These are phyloP conservation scores for Tolypocladium paradoxum DNA, from an alignment of 2,329 filamentous ascomycete species.

Conservation along the genomic window DNA sequence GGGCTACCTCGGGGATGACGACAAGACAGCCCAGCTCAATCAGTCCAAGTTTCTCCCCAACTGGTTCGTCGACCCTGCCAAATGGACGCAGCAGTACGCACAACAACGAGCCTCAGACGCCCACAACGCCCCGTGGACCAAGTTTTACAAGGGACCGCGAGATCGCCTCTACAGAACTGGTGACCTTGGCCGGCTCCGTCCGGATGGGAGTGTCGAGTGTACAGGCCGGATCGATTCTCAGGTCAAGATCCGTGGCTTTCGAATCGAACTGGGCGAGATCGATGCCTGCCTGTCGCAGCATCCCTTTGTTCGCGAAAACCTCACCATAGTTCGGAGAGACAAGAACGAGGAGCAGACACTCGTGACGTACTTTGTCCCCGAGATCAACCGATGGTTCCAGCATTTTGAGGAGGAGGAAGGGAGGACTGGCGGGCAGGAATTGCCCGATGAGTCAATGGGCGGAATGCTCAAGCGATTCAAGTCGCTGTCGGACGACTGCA, in stretches of 20 bases:
- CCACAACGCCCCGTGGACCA: constrained; percentile 72
- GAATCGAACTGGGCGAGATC: constrained; percentile 91
- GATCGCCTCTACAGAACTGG: constrained; percentile 84
- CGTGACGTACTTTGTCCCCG: constrained; percentile 81
- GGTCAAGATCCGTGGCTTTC: constrained; percentile 92
- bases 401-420: constrained; percentile 53
- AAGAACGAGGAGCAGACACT: constrained; percentile 59
- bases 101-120: constrained; percentile 50
- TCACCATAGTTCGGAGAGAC: constrained; percentile 57
- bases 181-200: constrained; percentile 68
- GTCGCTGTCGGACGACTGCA: too few relatives aligned
- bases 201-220: constrained; percentile 60
- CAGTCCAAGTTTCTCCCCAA: constrained; percentile 69
- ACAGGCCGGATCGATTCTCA: constrained; percentile 77
- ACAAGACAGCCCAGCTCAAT: constrained; percentile 47
- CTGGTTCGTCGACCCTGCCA: constrained; percentile 71
- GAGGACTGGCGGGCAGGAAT: constrained; percentile 32
- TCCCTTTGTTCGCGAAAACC: constrained; percentile 69
- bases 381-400: constrained; percentile 58
- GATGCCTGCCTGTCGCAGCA: constrained; percentile 70
- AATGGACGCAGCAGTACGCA: constrained; percentile 50
- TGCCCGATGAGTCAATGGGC: too few relatives aligned
- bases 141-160: constrained; percentile 68
- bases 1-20: constrained; percentile 62
- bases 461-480: too few relatives aligned